Conservation (phyloP, 2,329 filamentous ascomycete genomes). For the Fusarium sp. region DNA sequence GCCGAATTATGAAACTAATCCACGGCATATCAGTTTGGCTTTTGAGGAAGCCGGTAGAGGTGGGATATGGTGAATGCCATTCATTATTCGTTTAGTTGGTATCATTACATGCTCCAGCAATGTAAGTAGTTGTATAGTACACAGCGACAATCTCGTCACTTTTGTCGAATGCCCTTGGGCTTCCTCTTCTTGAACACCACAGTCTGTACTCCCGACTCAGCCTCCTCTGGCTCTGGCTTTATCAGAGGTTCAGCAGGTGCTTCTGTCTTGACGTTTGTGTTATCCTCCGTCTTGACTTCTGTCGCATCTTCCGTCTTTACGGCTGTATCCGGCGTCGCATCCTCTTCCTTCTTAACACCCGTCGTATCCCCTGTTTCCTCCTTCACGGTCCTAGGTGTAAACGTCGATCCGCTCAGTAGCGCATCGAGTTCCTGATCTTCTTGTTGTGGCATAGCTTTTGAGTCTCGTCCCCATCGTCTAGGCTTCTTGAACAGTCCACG, state of each 20-base stretch:
- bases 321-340: not conserved
- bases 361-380: slow-evolving; percentile 32
- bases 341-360: slow-evolving; percentile 37
- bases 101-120: not conserved
- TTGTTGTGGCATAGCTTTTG: slow-evolving; percentile 56
- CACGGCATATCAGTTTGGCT: not conserved
- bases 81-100: not conserved
- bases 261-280: slow-evolving; percentile 52
- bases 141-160: slow-evolving; percentile 46
- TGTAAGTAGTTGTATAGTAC: not conserved
- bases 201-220: slow-evolving; percentile 46
- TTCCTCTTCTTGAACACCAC: slow-evolving; percentile 85
- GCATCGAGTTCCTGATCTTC: slow-evolving; percentile 69
- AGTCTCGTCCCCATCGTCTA: slow-evolving; percentile 62
- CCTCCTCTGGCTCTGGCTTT: slow-evolving; percentile 44
- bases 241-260: slow-evolving; percentile 35
- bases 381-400: slow-evolving; percentile 37
- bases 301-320: not conserved
- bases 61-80: not conserved
- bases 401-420: slow-evolving; percentile 55
- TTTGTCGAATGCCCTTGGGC: slow-evolving; percentile 69
- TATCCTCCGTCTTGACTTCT: not conserved
- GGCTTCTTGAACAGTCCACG: slow-evolving; percentile 68
- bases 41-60: not conserved
- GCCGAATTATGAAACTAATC: not conserved